Evolutionary conservation across 2,329 filamentous ascomycete species (phyloP), one percentile per base, ranked within the genome.

Genomic region (Fusarium agapanthi): DNA sequence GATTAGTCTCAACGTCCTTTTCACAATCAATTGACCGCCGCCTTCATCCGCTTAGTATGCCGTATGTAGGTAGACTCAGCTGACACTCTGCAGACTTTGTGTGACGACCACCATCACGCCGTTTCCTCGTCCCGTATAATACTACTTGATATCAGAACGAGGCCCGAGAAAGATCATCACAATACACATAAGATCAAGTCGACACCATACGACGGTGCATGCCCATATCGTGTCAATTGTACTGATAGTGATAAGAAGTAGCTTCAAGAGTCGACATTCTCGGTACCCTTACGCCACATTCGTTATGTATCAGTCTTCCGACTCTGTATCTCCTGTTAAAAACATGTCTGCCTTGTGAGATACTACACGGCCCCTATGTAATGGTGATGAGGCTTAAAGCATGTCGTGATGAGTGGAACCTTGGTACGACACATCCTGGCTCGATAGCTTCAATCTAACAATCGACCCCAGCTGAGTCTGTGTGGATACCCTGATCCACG

Each of bases 331-430:
- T 34, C 9, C n/a, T 35, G 54, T 20, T 43, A 15, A 38, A 43
- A 30, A n/a, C 22, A 24, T 44, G 37, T 43, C 37, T 43, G 22
- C 20, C n/a, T n/a, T 18, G 15, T 14, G 47, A 51, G 30, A 32
- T 16, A 38, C 6, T 10, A 26, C 9, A 22, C 14, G 51, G 34
- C 3, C 12, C 13, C 24, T 61, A 22, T 34, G 22, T 8, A 24
- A 30, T 18, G 9, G 44, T 37, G n/a, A 40, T 74, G 74, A 76
- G 69, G 70, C 72, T 76, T 57, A 70, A 67, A 37, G 30, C 26
- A 41, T 65, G 69, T 70, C 43, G 74, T 70, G 65, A 38, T 34
- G 59, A 70, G 70, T 76, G 72, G 74, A 66, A 63, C 66, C 70
- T 32, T 48, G 47, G 37, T 57, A n/a, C 47, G 47, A 64, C n/a